A percentile compares a stretch with the other conserved stretches of the same genome.
Evolutionary conservation across 140 eudicot species (phyloP).

Genomic region (Flaveria floridana): DNA sequence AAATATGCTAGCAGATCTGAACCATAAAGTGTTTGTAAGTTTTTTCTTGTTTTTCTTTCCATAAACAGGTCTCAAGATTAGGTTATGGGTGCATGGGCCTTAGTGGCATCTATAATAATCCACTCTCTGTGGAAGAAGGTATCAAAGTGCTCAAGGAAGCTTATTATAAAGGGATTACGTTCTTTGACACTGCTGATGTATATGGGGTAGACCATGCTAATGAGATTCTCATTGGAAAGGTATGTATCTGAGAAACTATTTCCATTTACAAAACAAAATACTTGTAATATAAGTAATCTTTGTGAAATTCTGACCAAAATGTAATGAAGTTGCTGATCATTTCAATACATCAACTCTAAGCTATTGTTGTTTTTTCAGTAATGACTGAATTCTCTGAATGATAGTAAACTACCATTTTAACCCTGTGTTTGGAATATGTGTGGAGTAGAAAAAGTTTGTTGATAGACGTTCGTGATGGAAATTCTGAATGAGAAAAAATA

Average conservation of each 20-base stretch:
- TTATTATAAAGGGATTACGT: constrained; percentile 53
- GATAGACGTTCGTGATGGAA: not conserved
- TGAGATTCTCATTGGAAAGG: constrained; percentile 58
- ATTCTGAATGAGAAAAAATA: not conserved
- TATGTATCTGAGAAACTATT: constrained; percentile 19
- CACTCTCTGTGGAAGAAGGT: constrained; percentile 48
- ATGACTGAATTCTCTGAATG: not conserved
- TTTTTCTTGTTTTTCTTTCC: not conserved
- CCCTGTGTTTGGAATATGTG: not conserved
- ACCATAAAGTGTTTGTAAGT: not conserved
- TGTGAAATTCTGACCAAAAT: too few species aligned
- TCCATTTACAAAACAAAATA: constrained; percentile 2
- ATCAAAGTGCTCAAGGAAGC: constrained; percentile 49
- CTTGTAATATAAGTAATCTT: not conserved
- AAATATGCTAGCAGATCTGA: not conserved
- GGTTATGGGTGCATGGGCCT: constrained; percentile 76
- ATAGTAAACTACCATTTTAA: not conserved
- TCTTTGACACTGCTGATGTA: constrained; percentile 63
- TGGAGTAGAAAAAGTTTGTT: not conserved
- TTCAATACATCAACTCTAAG: not conserved
- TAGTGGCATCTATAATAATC: constrained; percentile 44
- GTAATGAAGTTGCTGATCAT: not conserved
- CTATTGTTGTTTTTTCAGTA: not conserved
- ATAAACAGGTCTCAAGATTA: constrained; percentile 53
- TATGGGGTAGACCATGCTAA: constrained; percentile 50